Base-by-base conservation (phyloP, 352 stramenopile genomes). In the Phytophthora brassicae region DNA sequence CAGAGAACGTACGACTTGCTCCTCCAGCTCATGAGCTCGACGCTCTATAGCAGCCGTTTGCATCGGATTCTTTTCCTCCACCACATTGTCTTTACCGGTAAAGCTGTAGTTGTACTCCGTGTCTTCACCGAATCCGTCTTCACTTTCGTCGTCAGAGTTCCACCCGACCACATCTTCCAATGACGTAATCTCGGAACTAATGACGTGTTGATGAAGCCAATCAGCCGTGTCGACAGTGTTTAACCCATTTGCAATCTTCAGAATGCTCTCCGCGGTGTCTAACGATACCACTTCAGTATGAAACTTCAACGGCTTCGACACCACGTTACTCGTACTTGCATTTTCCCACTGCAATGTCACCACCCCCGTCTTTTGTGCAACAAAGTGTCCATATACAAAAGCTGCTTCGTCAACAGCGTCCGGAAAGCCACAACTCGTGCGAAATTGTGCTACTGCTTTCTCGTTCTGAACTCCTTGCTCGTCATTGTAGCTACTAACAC, bases 271-370 rank as follows among this genome's bases (percentile, higher is more conserved):
- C 6, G 51, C 50, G 58, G 19, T 28, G 35, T 16, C 24, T 7
- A 74, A 14, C 20, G 68, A 29, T 19, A 75, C 14, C 24, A 74
- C 41, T 0, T 52, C 52, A 3, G 70, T 65, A 28, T 79, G 66
- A 29, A 84, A 78, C 16, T 23, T 36, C 28, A 88, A 45, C 31
- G 55, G 24, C 61, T 81, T 85, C 17, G 75, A 82, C 36, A 79
- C 26, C 5, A 88, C 73, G 54, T 71, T 81, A 12, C 47, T 66
- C 39, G 59, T 74, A 55, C 82, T 71, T 6, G 56, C 38, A 39
- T 85, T 84, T 33, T 73, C 60, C 78, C 78, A 88, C 53, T 73
- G 39, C 29, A 88, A 35, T 23, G 63, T 70, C 31, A 82, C 31
- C 0, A 57, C 31, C 0, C 74, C 75, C 38, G 19, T 50, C 20